Evolutionary conservation across 2,329 filamentous ascomycete species (phyloP).

Genomic region (Xylaria multiplex): DNA sequence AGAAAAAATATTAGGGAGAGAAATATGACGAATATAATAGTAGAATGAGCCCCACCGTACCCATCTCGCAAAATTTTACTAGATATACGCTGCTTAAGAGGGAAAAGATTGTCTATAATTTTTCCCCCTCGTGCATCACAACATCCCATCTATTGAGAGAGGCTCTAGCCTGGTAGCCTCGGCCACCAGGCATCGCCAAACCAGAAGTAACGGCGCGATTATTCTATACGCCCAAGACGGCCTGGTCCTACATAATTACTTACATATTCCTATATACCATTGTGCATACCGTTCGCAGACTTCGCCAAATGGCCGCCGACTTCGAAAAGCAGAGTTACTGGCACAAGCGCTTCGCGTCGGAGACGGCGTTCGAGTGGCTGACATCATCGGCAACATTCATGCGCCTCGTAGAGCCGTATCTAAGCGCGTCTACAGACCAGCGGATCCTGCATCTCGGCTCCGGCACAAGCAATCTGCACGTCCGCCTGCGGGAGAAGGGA

Average conservation of each 20-base stretch:
- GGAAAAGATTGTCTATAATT: neutral
- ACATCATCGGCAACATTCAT: conserved; percentile 55
- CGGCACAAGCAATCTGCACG: conserved; percentile 62
- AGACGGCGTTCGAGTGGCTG: conserved; percentile 61
- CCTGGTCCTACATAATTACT: neutral
- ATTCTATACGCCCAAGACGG: neutral
- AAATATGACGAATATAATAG: neutral
- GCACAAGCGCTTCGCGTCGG: conserved; percentile 57
- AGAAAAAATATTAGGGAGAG: neutral
- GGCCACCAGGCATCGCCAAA: conserved; percentile 20
- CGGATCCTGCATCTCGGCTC: conserved; percentile 59
- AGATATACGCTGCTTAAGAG: neutral
- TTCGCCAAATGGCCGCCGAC: conserved; percentile 46
- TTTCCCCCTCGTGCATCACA: neutral
- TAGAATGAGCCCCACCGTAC: conserved; percentile 23
- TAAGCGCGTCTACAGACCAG: conserved; percentile 44
- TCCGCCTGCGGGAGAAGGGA: conserved; percentile 55
- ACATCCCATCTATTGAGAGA: neutral
- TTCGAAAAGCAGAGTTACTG: conserved; percentile 63
- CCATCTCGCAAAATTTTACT: conserved; percentile 19
- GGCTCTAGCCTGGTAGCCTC: conserved; percentile 15
- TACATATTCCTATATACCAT: too few relatives aligned
- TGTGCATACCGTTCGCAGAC: too few relatives aligned
- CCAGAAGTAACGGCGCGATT: neutral
- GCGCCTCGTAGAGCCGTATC: conserved; percentile 52